Percentiles rank a stretch among this genome's conserved stretches.
Evolutionary conservation across 2,329 filamentous ascomycete genomes (phyloP).

Genomic region (Ascochyta koolunga): DNA sequence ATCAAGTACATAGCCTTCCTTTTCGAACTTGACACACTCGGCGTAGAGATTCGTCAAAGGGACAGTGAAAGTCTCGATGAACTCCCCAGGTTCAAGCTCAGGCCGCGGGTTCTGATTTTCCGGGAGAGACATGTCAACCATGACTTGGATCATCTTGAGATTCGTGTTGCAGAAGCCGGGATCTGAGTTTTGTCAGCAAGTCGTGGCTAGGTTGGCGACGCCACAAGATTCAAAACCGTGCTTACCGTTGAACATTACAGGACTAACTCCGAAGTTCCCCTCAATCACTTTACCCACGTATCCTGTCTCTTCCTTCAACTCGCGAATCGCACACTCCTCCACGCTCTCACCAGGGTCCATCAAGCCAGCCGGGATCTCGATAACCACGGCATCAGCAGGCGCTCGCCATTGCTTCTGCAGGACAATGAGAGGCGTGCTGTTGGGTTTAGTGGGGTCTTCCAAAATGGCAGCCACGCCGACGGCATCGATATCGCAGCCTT

Average conservation of each 20-base stretch:
- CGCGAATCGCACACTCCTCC: slow-evolving; percentile 63
- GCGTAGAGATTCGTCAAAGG: slow-evolving; percentile 68
- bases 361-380: slow-evolving; percentile 68
- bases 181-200: slow-evolving; percentile 28
- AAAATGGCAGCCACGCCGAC: slow-evolving; percentile 76
- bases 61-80: slow-evolving; percentile 78
- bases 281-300: slow-evolving; percentile 59
- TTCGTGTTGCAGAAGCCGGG: slow-evolving; percentile 53
- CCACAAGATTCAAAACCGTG: background rate
- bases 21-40: slow-evolving; percentile 70
- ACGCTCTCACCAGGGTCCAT: slow-evolving; percentile 65
- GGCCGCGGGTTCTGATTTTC: slow-evolving; percentile 73
- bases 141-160: slow-evolving; percentile 71
- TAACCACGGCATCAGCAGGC: slow-evolving; percentile 64
- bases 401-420: slow-evolving; percentile 63
- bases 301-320: slow-evolving; percentile 69
- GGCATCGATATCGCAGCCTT: slow-evolving; percentile 68
- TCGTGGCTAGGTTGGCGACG: background rate
- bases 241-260: slow-evolving; percentile 53
- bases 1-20: slow-evolving; percentile 77
- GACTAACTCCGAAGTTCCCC: slow-evolving; percentile 44
- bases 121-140: slow-evolving; percentile 70
- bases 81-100: slow-evolving; percentile 78
- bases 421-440: slow-evolving; percentile 42
- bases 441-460: slow-evolving; percentile 38